Conservation (phyloP, 2,329 filamentous ascomycete species). For the Endoconidiophora laricicola region DNA sequence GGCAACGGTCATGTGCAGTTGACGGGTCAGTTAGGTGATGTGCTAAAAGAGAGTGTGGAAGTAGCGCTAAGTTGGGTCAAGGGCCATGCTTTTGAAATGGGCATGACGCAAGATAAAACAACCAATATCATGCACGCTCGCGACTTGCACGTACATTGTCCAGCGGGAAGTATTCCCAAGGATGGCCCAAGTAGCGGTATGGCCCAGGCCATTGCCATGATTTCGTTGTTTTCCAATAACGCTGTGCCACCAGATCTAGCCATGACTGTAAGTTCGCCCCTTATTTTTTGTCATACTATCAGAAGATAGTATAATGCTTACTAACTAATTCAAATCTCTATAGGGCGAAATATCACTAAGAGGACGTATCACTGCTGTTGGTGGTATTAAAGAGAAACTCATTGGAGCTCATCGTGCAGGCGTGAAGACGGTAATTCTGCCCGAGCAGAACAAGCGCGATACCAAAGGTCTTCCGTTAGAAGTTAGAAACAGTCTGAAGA, state of each 20-base stretch:
- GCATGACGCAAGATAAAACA: constrained; percentile 60
- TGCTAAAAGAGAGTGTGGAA: constrained; percentile 92
- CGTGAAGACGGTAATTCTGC: constrained; percentile 83
- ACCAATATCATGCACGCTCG: constrained; percentile 94
- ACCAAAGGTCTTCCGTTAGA: constrained; percentile 79
- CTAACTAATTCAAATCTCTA: constrained; percentile 12
- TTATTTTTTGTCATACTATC: constrained; percentile 4
- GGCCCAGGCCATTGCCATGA: constrained; percentile 82
- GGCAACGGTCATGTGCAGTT: constrained; percentile 83
- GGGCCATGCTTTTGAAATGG: constrained; percentile 81
- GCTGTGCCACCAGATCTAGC: constrained; percentile 80
- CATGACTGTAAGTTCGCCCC: constrained; percentile 55
- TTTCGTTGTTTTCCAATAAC: constrained; percentile 75
- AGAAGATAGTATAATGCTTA: neutral
- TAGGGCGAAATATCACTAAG: constrained; percentile 60
- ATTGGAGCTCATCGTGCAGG: constrained; percentile 87
- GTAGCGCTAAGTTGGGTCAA: constrained; percentile 96
- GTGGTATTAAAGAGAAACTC: constrained; percentile 96
- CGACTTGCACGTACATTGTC: constrained; percentile 90
- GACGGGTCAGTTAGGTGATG: constrained; percentile 89
- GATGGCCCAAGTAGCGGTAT: constrained; percentile 78
- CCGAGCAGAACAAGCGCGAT: constrained; percentile 80
- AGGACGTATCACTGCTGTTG: constrained; percentile 81
- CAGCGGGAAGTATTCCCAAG: constrained; percentile 86
- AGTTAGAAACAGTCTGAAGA: constrained; percentile 72